Evolutionary conservation across 192 early-diverging fungal species (phyloP).

Genomic region (Endogone sp.): DNA sequence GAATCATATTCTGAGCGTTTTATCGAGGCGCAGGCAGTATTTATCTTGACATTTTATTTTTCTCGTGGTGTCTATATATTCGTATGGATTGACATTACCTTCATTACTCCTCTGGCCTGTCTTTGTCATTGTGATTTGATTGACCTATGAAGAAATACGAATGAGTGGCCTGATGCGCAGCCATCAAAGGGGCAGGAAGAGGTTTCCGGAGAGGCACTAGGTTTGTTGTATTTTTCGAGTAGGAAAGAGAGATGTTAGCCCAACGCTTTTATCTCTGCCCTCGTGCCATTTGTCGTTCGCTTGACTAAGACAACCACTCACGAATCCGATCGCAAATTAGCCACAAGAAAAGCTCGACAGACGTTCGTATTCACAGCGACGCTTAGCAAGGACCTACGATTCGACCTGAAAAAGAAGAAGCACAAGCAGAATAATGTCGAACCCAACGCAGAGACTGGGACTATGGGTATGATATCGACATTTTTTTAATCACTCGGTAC

Average conservation of each 20-base stretch:
- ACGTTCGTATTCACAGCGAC: conserved; percentile 96
- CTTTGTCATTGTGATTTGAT: conserved; percentile 1
- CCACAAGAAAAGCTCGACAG: conserved; percentile 46
- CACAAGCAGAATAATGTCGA: conserved; percentile 26
- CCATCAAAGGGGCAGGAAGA: too few species aligned
- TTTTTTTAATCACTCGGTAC: background rate
- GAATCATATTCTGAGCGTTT: conserved; percentile 50
- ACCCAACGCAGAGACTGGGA: conserved; percentile 26
- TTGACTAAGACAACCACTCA: too few species aligned
- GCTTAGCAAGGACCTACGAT: conserved; percentile 48
- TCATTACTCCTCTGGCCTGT: background rate
- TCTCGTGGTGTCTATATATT: too few species aligned
- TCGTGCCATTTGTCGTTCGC: too few species aligned
- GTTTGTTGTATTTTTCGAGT: background rate
- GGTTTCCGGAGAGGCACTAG: too few species aligned
- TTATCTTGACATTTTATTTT: background rate
- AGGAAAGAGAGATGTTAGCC: conserved; percentile 12
- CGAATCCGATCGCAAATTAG: conserved; percentile 5
- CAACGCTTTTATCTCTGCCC: too few species aligned
- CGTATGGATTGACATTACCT: background rate
- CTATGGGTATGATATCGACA: conserved; percentile 29
- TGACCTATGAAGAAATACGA: conserved; percentile 9
- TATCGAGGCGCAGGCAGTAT: conserved; percentile 41
- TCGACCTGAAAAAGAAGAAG: conserved; percentile 45
- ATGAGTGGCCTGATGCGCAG: background rate